These are phyloP conservation scores for Kwoniella shandongensis DNA, from an alignment of 768 basidiomycete species.

Conservation along the genomic window DNA sequence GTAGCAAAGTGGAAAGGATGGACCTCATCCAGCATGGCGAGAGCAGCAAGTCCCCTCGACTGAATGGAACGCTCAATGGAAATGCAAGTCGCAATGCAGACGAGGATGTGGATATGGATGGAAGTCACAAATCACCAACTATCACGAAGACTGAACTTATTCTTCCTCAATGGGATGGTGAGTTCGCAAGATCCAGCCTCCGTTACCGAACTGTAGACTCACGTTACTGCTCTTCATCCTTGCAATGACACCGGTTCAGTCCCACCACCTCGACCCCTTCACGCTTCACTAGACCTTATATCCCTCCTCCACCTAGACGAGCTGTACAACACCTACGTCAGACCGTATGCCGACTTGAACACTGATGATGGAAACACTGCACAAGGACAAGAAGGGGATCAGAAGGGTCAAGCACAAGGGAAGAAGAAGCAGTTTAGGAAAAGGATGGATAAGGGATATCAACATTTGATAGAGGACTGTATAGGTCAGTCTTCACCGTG, in stretches of 20 bases:
- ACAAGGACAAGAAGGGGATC: slow-evolving; percentile 5
- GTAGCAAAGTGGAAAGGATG: too few species aligned
- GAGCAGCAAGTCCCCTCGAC: slow-evolving; percentile 26
- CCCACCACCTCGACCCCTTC: slow-evolving; percentile 32
- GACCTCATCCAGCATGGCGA: slow-evolving; percentile 36
- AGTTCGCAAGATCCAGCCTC: slow-evolving; percentile 13
- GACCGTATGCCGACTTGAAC: slow-evolving; percentile 30
- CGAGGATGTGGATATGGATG: slow-evolving; percentile 5
- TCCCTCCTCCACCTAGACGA: slow-evolving; percentile 38
- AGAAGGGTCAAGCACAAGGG: slow-evolving; percentile 1
- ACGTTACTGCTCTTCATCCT: neutral
- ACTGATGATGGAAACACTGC: slow-evolving; percentile 7
- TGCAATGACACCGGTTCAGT: slow-evolving; percentile 8
- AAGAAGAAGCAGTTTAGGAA: slow-evolving; percentile 16
- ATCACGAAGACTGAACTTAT: slow-evolving; percentile 20
- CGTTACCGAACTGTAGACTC: too few species aligned
- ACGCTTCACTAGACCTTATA: slow-evolving; percentile 38
- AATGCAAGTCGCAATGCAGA: neutral
- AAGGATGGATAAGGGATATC: slow-evolving; percentile 43
- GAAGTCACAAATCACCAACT: neutral
- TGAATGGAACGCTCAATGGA: neutral
- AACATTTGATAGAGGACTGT: slow-evolving; percentile 37
- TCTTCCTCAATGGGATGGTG: slow-evolving; percentile 40
- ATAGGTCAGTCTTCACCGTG: slow-evolving; percentile 31
- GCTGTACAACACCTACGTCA: slow-evolving; percentile 41